Conservation (phyloP, 2,329 filamentous ascomycete genomes). For the Fusarium piperis region DNA sequence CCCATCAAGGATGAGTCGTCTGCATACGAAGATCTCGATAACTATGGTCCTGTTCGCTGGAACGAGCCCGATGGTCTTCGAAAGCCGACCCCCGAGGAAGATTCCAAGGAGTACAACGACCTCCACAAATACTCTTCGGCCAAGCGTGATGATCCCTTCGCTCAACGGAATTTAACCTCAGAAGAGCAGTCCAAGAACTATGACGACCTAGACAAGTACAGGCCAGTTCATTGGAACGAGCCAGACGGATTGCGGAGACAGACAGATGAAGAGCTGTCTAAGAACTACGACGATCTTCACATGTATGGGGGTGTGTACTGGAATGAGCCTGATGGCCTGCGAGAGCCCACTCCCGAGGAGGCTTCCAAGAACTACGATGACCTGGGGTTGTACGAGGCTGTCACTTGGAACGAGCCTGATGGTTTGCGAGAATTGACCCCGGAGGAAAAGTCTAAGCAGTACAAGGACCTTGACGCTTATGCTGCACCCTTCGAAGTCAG, state of each 20-base stretch:
- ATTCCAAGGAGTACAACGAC: conserved; percentile 50
- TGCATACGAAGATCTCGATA: conserved; percentile 50
- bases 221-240: conserved; percentile 47
- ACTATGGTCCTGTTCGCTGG: conserved; percentile 50
- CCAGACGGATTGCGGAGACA: conserved; percentile 44
- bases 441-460: conserved; percentile 44
- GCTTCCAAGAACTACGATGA: conserved; percentile 53
- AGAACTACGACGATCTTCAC: conserved; percentile 49
- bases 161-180: conserved; percentile 38
- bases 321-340: conserved; percentile 46
- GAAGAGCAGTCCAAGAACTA: conserved; percentile 52
- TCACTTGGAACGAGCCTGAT: conserved; percentile 45
- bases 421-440: conserved; percentile 43
- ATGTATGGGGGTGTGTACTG: conserved; percentile 45
- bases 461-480: conserved; percentile 51
- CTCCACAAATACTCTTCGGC: conserved; percentile 47
- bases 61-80: conserved; percentile 42
- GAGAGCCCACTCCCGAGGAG: conserved; percentile 45
- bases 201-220: conserved; percentile 54
- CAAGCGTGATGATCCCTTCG: conserved; percentile 42
- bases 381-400: conserved; percentile 51
- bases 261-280: conserved; percentile 48
- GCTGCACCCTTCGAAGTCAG: conserved; percentile 48
- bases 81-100: conserved; percentile 37
- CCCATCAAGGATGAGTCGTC: conserved; percentile 37